A percentile compares a stretch with the other conserved stretches of the same genome.
Evolutionary conservation across 441 rosid species (phyloP).

Genomic region (Adansonia grandidieri): DNA sequence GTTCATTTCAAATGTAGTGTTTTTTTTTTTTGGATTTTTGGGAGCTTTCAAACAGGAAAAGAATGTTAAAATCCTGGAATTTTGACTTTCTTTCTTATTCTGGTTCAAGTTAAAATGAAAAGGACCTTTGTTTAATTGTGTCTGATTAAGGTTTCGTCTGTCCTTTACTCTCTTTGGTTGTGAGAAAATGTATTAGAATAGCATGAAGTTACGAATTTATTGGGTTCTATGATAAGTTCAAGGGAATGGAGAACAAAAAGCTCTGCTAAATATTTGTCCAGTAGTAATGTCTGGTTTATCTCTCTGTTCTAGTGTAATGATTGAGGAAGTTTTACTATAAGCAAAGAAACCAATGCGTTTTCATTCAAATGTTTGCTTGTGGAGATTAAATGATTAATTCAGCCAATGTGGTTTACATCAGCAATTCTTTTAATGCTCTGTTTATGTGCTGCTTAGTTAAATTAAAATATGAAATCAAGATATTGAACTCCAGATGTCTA

Average conservation of each 20-base stretch:
- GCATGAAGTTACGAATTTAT: background rate
- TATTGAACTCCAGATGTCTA: background rate
- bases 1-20: background rate
- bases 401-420: background rate
- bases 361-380: background rate
- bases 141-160: no score
- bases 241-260: background rate
- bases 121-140: no score
- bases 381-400: background rate
- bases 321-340: background rate
- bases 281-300: background rate
- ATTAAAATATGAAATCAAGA: background rate
- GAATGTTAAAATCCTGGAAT: no score
- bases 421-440: background rate
- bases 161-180: no score
- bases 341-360: background rate
- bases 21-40: no score
- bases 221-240: background rate
- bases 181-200: no score
- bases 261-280: background rate
- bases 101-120: no score
- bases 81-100: no score
- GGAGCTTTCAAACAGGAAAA: no score
- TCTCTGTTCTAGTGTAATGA: background rate
- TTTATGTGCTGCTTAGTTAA: background rate